Base-by-base conservation (phyloP, 164 flowering plant species). In the Taxillus chinensis region DNA sequence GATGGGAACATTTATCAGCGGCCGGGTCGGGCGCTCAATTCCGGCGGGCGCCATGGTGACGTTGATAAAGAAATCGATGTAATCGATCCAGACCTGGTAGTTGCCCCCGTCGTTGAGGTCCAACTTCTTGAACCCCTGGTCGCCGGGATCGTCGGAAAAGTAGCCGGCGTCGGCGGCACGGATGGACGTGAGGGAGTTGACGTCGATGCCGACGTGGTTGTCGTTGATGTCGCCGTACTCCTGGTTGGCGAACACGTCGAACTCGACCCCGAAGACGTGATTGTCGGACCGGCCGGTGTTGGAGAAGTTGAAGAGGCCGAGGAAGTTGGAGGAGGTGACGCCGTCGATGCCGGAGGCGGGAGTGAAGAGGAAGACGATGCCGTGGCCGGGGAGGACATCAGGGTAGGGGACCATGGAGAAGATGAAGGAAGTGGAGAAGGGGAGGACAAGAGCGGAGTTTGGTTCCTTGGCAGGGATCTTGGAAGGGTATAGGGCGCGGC, bases 41-140 rank as follows among this genome's bases (percentile, higher is more conserved):
- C 91, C 91, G 0, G 59, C 85, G 4, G 69, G 71, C 5, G 73
- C 91, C 81, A 86, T 82, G 16, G 86, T 74, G 2, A 86, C 82
- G 69, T 70, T 82, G 0, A 83, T 61, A 2, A 50, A 9, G 40
- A 65, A 73, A 71, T 75, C 80, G 7, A 41, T 45, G 62, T 79
- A 82, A 59, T 83, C 88, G 55, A 83, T 76, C 92, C 88, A 83
- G 50, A 79, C 92, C 54, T 83, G 91, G 68, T 83, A 86, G 60
- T 80, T 83, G 12, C 63, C 78, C 4, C 92, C 92, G 77, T 65
- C 64, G 45, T 83, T 83, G 41, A 86, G 75, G 64, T 43, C 55
- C 77, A 79, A 51, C 9, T 53, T 45, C 63, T 65, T 50, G 64
- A 83, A 85, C 12, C 51, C 51, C 51, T 11, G 4, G 13, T 48